Conservation (phyloP, 192 early-diverging fungal genomes). For the Backusella circina region DNA sequence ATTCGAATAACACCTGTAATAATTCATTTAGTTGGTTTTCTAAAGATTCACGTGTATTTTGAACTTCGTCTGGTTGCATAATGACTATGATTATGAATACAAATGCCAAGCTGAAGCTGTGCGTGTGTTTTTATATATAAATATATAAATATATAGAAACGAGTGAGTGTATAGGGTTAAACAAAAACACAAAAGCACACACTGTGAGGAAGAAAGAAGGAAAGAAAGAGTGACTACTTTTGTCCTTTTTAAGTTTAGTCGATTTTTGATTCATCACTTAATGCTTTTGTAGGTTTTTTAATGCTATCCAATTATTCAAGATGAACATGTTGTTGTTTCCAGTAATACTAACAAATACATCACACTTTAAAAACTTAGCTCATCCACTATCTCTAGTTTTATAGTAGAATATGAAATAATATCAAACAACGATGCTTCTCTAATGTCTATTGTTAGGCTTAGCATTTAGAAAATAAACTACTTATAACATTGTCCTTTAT, state of each 20-base stretch:
- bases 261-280: too few species aligned
- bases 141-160: not conserved
- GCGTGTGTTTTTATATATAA: not conserved
- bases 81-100: not conserved
- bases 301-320: too few species aligned
- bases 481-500: too few species aligned
- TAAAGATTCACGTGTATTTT: constrained; percentile 31
- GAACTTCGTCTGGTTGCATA: constrained; percentile 16
- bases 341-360: too few species aligned
- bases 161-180: not conserved
- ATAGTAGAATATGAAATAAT: too few species aligned
- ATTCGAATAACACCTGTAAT: constrained; percentile 44
- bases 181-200: not conserved
- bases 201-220: not conserved
- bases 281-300: too few species aligned
- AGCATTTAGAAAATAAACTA: too few species aligned
- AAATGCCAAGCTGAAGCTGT: not conserved
- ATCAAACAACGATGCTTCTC: too few species aligned
- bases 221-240: not conserved
- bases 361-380: too few species aligned
- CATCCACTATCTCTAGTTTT: too few species aligned
- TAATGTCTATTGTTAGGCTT: too few species aligned
- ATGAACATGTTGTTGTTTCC: too few species aligned
- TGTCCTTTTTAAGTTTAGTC: not conserved
- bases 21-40: constrained; percentile 46